These are phyloP conservation scores for Russula ochroleuca DNA, from an alignment of 768 basidiomycete genomes.

Conservation along the genomic window DNA sequence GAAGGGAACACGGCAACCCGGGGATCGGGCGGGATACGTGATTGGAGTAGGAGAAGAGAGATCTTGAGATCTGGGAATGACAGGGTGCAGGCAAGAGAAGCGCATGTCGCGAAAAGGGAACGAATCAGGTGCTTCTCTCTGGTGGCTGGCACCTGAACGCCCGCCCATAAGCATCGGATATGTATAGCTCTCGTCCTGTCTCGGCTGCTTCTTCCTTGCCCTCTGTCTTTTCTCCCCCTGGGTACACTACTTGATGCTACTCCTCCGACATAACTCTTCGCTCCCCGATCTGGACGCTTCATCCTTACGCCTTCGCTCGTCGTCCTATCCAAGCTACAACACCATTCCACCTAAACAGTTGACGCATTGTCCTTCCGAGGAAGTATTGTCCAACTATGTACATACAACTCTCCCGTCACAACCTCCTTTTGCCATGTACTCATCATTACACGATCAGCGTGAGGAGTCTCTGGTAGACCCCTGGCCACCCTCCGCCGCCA, in stretches of 20 bases:
- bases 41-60: conserved; percentile 16
- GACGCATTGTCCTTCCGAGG: conserved; percentile 22
- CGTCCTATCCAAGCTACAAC: conserved; percentile 26
- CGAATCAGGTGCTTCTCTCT: conserved; percentile 29
- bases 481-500: conserved; percentile 13
- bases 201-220: conserved; percentile 27
- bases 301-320: conserved; percentile 21
- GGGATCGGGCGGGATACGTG: conserved; percentile 27
- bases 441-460: conserved; percentile 25
- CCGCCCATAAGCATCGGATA: conserved; percentile 19
- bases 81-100: conserved; percentile 19
- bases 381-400: conserved; percentile 23
- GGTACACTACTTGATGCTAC: conserved; percentile 24
- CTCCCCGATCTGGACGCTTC: conserved; percentile 26
- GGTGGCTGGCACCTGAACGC: conserved; percentile 20
- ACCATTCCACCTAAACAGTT: conserved; percentile 25
- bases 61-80: conserved; percentile 17
- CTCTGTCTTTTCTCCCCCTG: conserved; percentile 26
- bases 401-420: conserved; percentile 20
- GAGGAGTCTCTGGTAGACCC: conserved; percentile 16
- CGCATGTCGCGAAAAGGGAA: conserved; percentile 20
- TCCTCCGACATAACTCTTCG: conserved; percentile 22
- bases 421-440: conserved; percentile 18
- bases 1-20: conserved; percentile 29
- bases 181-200: conserved; percentile 27